A percentile compares a stretch with the other conserved stretches of the same genome.
Evolutionary conservation across 371 early-diverging fungal species (phyloP).

Genomic region (Mortierella sp.): DNA sequence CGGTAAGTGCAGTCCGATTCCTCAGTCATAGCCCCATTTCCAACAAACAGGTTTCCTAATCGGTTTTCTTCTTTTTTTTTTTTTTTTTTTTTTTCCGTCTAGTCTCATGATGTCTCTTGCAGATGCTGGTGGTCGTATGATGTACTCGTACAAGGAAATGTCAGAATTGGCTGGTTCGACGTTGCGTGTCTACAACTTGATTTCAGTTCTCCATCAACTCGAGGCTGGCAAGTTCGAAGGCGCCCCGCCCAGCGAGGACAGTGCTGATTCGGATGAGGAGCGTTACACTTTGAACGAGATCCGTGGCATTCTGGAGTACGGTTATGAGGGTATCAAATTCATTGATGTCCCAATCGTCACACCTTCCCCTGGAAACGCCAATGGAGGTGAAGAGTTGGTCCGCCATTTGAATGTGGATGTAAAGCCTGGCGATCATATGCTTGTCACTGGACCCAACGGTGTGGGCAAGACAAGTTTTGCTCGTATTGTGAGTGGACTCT

Average conservation of each 20-base stretch:
- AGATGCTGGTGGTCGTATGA: constrained; percentile 93
- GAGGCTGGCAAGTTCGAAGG: constrained; percentile 62
- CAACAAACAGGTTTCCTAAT: background rate
- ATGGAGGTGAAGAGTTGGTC: constrained; percentile 77
- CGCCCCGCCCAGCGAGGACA: constrained; percentile 17
- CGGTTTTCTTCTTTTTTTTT: background rate
- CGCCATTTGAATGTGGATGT: constrained; percentile 70
- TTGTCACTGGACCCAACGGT: constrained; percentile 87
- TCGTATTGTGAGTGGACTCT: constrained; percentile 87
- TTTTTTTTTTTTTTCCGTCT: constrained; percentile 14
- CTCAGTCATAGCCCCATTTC: background rate
- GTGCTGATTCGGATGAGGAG: constrained; percentile 19
- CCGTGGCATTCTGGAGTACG: constrained; percentile 62
- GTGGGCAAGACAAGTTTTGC: constrained; percentile 87
- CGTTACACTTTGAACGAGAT: constrained; percentile 66
- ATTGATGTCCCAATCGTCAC: constrained; percentile 77
- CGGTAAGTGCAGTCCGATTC: constrained; percentile 60
- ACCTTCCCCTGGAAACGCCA: constrained; percentile 71
- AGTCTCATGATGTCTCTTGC: constrained; percentile 84
- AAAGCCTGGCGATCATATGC: constrained; percentile 73
- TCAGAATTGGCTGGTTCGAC: constrained; percentile 91
- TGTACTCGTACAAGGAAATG: constrained; percentile 91
- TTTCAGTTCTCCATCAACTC: constrained; percentile 76
- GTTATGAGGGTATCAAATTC: constrained; percentile 68
- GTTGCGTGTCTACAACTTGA: constrained; percentile 82